A percentile compares a stretch with the other conserved stretches of the same genome.
Conservation (phyloP, 352 stramenopile species). For the Pythium utonaiense region DNA sequence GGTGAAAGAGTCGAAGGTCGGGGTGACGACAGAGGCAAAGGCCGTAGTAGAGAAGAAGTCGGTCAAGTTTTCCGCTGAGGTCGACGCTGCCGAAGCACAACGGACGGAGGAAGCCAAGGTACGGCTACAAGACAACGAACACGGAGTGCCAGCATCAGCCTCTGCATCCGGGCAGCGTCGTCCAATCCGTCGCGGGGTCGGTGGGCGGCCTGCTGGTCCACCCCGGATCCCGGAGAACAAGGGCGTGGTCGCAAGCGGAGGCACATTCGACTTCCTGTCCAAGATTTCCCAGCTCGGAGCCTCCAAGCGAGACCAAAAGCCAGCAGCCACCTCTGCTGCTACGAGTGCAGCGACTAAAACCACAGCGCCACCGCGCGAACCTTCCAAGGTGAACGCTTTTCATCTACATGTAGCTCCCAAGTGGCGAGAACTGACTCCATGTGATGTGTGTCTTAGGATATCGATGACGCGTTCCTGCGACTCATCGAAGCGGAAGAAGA, state of each 20-base stretch:
- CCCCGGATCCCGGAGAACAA: slow-evolving; percentile 37
- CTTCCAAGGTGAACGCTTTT: slow-evolving; percentile 20
- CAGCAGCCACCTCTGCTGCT: slow-evolving; percentile 1
- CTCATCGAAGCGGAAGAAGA: slow-evolving; percentile 78
- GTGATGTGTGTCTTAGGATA: slow-evolving; percentile 28
- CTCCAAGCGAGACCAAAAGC: slow-evolving; percentile 23
- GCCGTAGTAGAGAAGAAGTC: slow-evolving; percentile 36
- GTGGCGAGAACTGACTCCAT: background rate
- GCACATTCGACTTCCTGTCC: slow-evolving; percentile 84
- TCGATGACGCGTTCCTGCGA: slow-evolving; percentile 71
- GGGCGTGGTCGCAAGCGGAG: slow-evolving; percentile 68
- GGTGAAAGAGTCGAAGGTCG: slow-evolving; percentile 16
- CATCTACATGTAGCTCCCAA: too few relatives aligned
- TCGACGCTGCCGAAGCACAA: slow-evolving; percentile 16
- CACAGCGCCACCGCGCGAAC: slow-evolving; percentile 17
- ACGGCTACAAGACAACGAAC: background rate
- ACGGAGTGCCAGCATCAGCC: background rate
- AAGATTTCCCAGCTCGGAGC: slow-evolving; percentile 56
- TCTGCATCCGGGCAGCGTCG: slow-evolving; percentile 31
- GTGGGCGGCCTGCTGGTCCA: slow-evolving; percentile 23
- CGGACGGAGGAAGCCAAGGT: slow-evolving; percentile 5
- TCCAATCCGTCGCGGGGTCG: slow-evolving; percentile 19
- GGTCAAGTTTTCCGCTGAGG: slow-evolving; percentile 54
- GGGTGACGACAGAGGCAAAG: slow-evolving; percentile 16
- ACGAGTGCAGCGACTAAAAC: slow-evolving; percentile 3